Evolutionary conservation across 306 rosid species (phyloP).

Genomic region (Luffa aegyptiaca): DNA sequence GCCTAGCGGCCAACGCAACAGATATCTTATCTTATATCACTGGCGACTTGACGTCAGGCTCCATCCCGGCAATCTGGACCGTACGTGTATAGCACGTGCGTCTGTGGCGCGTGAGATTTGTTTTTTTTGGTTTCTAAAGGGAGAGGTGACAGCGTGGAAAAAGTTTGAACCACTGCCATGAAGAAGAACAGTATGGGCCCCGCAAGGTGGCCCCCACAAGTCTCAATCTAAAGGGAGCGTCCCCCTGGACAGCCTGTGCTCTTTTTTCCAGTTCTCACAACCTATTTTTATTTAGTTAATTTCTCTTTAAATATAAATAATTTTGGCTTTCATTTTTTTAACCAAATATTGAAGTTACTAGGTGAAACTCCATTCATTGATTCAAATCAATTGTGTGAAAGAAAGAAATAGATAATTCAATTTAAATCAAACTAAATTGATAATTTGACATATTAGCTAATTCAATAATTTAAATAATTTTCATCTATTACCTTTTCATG

Average conservation of each 20-base stretch:
- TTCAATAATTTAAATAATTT: background rate
- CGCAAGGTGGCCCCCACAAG: background rate
- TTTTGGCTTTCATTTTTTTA: background rate
- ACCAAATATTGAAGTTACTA: background rate
- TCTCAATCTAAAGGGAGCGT: background rate
- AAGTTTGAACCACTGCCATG: background rate
- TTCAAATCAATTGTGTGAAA: background rate
- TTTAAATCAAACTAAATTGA: background rate
- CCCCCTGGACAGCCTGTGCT: background rate
- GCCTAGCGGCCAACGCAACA: background rate
- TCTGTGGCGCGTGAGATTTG: background rate
- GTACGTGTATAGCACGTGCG: background rate
- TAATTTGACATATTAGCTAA: background rate
- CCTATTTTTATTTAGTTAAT: background rate
- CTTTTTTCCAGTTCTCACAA: background rate
- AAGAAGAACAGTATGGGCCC: background rate
- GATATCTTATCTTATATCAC: background rate
- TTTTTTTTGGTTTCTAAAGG: background rate
- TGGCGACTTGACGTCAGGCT: background rate
- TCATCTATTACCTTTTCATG: too few species aligned
- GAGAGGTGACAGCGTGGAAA: slow-evolving; percentile 2
- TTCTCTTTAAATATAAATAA: background rate
- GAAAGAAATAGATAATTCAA: background rate
- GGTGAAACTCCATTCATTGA: background rate
- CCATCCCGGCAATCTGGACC: background rate